A percentile compares a stretch with the other conserved stretches of the same genome.
Evolutionary conservation across 192 early-diverging fungal species (phyloP).

Genomic region (Powellomyces hirtus): DNA sequence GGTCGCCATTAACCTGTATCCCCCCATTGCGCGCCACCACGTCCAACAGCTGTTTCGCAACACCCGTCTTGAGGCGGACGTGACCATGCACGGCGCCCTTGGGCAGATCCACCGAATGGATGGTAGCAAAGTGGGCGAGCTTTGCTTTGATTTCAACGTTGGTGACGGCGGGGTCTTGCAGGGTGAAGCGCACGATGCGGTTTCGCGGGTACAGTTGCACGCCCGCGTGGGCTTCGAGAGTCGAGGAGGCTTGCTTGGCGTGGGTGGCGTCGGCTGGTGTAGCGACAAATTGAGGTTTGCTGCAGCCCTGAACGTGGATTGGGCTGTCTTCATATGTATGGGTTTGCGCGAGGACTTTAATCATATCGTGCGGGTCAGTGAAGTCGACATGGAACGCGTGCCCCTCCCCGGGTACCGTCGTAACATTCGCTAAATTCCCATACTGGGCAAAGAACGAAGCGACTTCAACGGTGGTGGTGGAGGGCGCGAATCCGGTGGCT

Average conservation of each 20-base stretch:
- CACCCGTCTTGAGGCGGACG: conserved; percentile 16
- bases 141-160: conserved; percentile 1
- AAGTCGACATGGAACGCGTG: conserved; percentile 15
- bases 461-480: conserved; percentile 12
- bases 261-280: not conserved
- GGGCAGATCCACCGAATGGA: conserved; percentile 15
- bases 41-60: conserved; percentile 12
- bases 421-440: conserved; percentile 3
- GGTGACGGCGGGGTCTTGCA: conserved; percentile 1
- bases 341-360: conserved; percentile 16
- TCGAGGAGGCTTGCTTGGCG: not conserved
- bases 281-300: not conserved
- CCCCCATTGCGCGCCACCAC: conserved; percentile 17
- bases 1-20: conserved; percentile 7
- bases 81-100: conserved; percentile 6
- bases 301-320: conserved; percentile 11
- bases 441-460: conserved; percentile 2
- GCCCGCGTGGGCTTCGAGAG: conserved; percentile 12
- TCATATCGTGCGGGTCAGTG: conserved; percentile 17
- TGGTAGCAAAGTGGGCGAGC: conserved; percentile 5
- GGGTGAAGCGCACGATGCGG: conserved; percentile 10
- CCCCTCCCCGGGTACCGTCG: not conserved
- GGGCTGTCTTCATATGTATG: conserved; percentile 23
- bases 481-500: conserved; percentile 19
- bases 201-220: conserved; percentile 2